Base-by-base conservation (phyloP, 768 basidiomycete species). In the Mycena indigotica region DNA sequence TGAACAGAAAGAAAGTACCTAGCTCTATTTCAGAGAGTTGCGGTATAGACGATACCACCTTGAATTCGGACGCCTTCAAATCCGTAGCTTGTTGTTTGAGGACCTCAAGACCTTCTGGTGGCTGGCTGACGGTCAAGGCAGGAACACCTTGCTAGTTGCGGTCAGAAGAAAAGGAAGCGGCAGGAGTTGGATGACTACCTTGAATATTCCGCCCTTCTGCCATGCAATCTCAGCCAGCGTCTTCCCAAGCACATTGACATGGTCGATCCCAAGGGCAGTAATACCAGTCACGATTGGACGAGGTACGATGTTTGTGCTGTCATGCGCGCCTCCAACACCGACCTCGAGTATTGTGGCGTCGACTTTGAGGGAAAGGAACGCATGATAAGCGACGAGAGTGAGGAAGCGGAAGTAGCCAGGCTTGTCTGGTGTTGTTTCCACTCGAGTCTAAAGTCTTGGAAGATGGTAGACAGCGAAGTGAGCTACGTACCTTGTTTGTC, bases 161-260 rank as follows among this genome's bases (percentile, higher is more conserved):
- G 38, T 51, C 19, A 55, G 40, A 52, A n/a, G 25, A 24, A 50
- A 40, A 28, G n/a, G 23, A 44, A 50, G 32, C 41, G 16, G 10
- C 24, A 17, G 19, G 23, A 26, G 4, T 30, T n/a, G 30, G 17
- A 29, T 26, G 60, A 74, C 26, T 51, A 85, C 90, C 82, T 99
- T 99, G 75, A 89, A 98, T 52, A 99, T 98, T 2, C 97, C 97
- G 26, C 88, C 93, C 71, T 99, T 99, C 67, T 98, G 96, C 82
- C 84, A 85, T 1, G 95, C 92, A 62, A 99, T 98, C 67, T 97
- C 92, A 29, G 77, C 73, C 3, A 98, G 73, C 0, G 95, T 97
- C 66, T 88, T 88, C 0, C 97, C 97, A 2, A 99, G 79, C 24
- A 97, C 85, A 54, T 80, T 75, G 40, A 91, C 85, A 73, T 99